phyloP scores from a whole-genome alignment of 352 stramenopile species.

The Globisporangium heterothallicum region DNA sequence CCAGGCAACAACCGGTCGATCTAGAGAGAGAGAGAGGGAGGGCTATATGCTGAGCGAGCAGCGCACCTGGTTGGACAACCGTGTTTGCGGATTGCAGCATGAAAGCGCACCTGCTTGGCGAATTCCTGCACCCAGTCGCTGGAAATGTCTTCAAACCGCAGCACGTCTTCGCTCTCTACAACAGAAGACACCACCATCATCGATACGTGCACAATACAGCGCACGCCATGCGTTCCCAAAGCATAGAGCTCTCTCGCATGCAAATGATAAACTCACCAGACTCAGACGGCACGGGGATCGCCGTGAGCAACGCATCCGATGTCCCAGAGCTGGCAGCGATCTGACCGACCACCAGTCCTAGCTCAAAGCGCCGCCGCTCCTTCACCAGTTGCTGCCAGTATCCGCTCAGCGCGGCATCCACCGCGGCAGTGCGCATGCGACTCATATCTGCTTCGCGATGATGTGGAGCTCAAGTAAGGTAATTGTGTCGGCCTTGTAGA shows the following conservation, averaged over 20 bases:
- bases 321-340: slow-evolving; percentile 20
- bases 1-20: slow-evolving; percentile 61
- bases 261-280: slow-evolving; percentile 16
- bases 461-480: neutral
- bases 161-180: slow-evolving; percentile 24
- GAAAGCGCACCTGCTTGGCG: slow-evolving; percentile 34
- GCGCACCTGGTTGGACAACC: too few relatives aligned
- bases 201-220: too few relatives aligned
- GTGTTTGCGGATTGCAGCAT: neutral
- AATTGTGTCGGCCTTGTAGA: neutral
- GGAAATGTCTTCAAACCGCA: slow-evolving; percentile 45
- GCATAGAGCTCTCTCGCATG: too few relatives aligned
- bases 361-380: slow-evolving; percentile 31
- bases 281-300: slow-evolving; percentile 45
- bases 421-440: slow-evolving; percentile 31
- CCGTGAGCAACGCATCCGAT: slow-evolving; percentile 40
- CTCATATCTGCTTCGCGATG: neutral
- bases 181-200: too few relatives aligned
- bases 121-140: slow-evolving; percentile 62
- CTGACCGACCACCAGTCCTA: slow-evolving; percentile 62
- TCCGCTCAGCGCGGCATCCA: slow-evolving; percentile 21
- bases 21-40: neutral
- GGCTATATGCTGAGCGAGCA: too few relatives aligned
- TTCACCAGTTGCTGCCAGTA: slow-evolving; percentile 20
- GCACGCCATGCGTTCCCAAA: too few relatives aligned